A percentile compares a stretch with the other conserved stretches of the same genome.
These are phyloP conservation scores for Chimonanthus salicifolius DNA, from an alignment of 164 flowering plant species.

Conservation along the genomic window DNA sequence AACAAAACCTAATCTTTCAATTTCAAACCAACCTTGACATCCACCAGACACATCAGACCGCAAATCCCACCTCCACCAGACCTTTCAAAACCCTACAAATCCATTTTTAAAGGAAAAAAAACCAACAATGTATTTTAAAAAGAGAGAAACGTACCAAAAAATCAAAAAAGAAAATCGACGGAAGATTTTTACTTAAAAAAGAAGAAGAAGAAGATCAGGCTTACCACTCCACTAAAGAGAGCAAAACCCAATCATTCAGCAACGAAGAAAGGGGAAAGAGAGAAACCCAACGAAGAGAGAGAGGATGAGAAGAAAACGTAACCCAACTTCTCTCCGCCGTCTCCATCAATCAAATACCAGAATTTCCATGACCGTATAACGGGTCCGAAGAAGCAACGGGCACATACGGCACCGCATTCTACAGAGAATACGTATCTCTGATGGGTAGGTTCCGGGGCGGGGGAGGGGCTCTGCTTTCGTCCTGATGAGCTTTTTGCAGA, in stretches of 20 bases:
- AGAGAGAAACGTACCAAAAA: neutral
- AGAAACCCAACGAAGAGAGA: neutral
- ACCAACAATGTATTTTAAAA: neutral
- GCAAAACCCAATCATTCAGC: neutral
- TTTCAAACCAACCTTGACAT: neutral
- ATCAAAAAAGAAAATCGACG: neutral
- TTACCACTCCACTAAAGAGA: neutral
- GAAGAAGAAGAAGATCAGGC: neutral
- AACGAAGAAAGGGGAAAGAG: neutral
- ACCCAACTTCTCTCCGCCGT: neutral
- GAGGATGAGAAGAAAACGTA: neutral
- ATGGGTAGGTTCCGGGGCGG: too few relatives aligned
- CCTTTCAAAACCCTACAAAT: neutral
- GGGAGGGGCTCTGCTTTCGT: neutral
- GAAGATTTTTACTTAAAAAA: too few relatives aligned
- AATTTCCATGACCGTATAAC: neutral
- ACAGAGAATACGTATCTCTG: neutral
- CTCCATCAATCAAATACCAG: neutral
- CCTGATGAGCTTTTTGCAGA: neutral
- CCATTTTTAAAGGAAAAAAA: neutral
- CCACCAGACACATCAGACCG: neutral
- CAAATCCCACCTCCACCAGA: constrained; percentile 4
- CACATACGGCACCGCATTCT: neutral
- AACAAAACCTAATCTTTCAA: neutral
- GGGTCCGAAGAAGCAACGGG: neutral